These are phyloP conservation scores for Candida gigantensis DNA, from an alignment of 1,139 yeast genomes.

Conservation along the genomic window DNA sequence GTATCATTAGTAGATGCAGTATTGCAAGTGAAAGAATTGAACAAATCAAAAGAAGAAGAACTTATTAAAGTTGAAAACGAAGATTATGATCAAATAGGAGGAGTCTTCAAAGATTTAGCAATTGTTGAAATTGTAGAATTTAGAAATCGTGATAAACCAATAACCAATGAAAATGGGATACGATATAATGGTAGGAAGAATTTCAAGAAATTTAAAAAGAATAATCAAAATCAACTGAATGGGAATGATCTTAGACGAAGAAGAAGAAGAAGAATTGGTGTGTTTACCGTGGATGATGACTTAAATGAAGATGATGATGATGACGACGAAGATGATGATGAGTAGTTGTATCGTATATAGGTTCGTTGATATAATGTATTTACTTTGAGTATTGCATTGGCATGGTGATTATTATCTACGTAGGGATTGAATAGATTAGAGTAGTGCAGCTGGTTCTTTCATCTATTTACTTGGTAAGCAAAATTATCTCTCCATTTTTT, in stretches of 20 bases:
- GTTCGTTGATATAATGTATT: no score
- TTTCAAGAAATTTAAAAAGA: conserved; percentile 39
- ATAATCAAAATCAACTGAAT: conserved; percentile 7
- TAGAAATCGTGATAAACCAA: not conserved
- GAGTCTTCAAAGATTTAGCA: conserved; percentile 29
- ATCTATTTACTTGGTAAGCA: no score
- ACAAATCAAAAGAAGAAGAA: conserved; percentile 29
- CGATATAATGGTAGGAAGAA: conserved; percentile 31
- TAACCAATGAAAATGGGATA: conserved; percentile 18
- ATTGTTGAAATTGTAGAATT: conserved; percentile 37
- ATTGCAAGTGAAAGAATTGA: conserved; percentile 30
- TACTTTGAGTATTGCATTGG: no score
- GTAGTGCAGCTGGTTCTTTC: no score
- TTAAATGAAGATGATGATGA: conserved; percentile 1
- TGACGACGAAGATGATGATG: not conserved
- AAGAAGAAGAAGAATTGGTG: conserved; percentile 2
- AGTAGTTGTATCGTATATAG: no score
- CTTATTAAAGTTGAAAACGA: conserved; percentile 12
- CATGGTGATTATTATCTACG: no score
- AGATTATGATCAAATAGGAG: conserved; percentile 13
- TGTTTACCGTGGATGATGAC: conserved; percentile 2
- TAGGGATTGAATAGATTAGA: no score
- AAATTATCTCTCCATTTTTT: no score
- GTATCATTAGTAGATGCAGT: conserved; percentile 35
- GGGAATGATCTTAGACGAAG: not conserved